Evolutionary conservation across 495 filamentous ascomycete species (phyloP).

Genomic region (Penicillium diatomitis): DNA sequence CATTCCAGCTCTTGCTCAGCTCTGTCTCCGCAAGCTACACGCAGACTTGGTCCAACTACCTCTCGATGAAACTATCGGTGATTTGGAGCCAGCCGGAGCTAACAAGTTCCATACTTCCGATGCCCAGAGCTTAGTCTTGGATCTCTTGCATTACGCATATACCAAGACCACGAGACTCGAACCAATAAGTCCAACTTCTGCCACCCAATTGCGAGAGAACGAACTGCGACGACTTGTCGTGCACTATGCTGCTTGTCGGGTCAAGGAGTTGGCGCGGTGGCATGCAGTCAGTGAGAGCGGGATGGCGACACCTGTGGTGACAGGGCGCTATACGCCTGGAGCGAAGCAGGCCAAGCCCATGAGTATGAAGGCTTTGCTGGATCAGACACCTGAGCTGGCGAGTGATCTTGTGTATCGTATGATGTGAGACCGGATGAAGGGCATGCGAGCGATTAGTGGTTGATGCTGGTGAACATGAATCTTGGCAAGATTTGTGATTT

Average conservation of each 20-base stretch:
- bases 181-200: conserved; percentile 32
- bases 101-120: conserved; percentile 13
- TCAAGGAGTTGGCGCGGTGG: conserved; percentile 33
- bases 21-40: conserved; percentile 37
- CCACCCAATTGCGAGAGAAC: conserved; percentile 38
- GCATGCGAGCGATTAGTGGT: not conserved
- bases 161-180: conserved; percentile 35
- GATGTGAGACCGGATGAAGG: conserved; percentile 17
- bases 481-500: not conserved
- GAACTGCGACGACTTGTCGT: conserved; percentile 35
- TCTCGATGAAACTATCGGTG: conserved; percentile 8
- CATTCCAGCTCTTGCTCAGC: conserved; percentile 34
- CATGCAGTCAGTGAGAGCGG: conserved; percentile 24
- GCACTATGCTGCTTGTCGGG: conserved; percentile 38
- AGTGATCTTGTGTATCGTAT: conserved; percentile 41
- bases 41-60: conserved; percentile 24
- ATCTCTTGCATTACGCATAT: conserved; percentile 35
- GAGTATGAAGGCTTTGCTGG: conserved; percentile 29
- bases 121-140: conserved; percentile 30
- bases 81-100: conserved; percentile 1
- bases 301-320: conserved; percentile 13
- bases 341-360: conserved; percentile 13
- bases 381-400: conserved; percentile 33
- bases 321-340: conserved; percentile 8
- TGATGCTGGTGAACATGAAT: not conserved